These are phyloP conservation scores for Boletus tomentosulus DNA, from an alignment of 768 basidiomycete genomes.

Conservation along the genomic window DNA sequence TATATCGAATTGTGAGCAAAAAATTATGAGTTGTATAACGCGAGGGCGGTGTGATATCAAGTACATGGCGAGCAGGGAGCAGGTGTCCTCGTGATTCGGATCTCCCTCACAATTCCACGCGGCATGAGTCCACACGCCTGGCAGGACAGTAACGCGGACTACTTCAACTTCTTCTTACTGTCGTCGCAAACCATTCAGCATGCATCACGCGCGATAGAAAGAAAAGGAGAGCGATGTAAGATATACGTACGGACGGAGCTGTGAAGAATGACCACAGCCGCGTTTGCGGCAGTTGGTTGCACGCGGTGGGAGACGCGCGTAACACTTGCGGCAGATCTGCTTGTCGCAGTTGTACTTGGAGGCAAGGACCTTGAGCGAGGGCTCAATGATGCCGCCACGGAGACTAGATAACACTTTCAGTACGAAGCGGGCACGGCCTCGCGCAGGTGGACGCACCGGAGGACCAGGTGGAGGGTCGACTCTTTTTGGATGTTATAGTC, in stretches of 20 bases:
- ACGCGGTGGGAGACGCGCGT: conserved; percentile 97
- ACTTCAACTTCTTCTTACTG: conserved; percentile 97
- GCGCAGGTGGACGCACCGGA: conserved; percentile 58
- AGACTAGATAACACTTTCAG: conserved; percentile 4
- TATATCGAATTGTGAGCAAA: background rate
- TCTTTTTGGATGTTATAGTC: conserved; percentile 99
- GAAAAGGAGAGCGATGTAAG: background rate
- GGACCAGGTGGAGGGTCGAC: conserved; percentile 95
- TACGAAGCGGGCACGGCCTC: background rate
- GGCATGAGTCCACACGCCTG: background rate
- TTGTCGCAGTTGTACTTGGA: conserved; percentile 99
- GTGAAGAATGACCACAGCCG: conserved; percentile 84
- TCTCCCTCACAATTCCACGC: background rate
- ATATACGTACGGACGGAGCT: conserved; percentile 82
- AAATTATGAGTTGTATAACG: conserved; percentile 12
- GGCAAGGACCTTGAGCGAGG: conserved; percentile 95
- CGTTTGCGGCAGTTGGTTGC: conserved; percentile 99
- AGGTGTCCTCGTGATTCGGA: background rate
- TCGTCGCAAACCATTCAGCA: background rate
- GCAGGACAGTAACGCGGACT: conserved; percentile 31
- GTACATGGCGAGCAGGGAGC: conserved; percentile 10
- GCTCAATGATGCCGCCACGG: conserved; percentile 90
- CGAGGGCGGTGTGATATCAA: conserved; percentile 13
- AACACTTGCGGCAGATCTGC: conserved; percentile 99
- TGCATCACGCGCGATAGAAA: conserved; percentile 3